Conservation (phyloP, 2,329 filamentous ascomycete species). For the Fusarium sp. region DNA sequence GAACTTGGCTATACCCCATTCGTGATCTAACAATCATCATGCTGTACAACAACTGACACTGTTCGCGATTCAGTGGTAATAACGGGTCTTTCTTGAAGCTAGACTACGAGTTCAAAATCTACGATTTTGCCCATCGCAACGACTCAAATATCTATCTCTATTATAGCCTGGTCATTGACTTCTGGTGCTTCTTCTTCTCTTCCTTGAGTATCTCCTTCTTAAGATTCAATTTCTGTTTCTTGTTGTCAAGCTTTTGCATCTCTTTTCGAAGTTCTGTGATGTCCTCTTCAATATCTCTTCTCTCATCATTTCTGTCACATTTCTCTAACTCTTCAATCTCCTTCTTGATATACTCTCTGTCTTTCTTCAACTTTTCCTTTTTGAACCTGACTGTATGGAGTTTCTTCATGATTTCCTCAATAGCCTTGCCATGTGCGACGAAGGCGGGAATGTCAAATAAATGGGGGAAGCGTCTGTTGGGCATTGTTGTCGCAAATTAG, state of each 20-base stretch:
- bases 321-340: neutral
- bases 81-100: too few species aligned
- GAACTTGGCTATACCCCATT: fast-evolving
- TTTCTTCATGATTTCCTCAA: neutral
- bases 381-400: neutral
- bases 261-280: neutral
- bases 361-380: neutral
- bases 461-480: neutral
- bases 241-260: fast-evolving
- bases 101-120: fast-evolving
- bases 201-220: neutral
- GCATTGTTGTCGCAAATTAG: neutral
- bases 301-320: neutral
- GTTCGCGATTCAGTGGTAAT: neutral
- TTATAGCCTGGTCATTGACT: neutral
- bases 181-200: neutral
- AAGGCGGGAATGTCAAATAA: neutral
- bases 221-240: neutral
- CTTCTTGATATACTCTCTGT: neutral
- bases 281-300: neutral
- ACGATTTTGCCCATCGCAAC: fast-evolving
- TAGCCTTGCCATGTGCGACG: neutral
- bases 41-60: neutral
- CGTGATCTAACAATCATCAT: neutral
- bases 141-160: neutral